Evolutionary conservation across 2,329 filamentous ascomycete species (phyloP).

Genomic region (Ceratocystis diversiconidia): DNA sequence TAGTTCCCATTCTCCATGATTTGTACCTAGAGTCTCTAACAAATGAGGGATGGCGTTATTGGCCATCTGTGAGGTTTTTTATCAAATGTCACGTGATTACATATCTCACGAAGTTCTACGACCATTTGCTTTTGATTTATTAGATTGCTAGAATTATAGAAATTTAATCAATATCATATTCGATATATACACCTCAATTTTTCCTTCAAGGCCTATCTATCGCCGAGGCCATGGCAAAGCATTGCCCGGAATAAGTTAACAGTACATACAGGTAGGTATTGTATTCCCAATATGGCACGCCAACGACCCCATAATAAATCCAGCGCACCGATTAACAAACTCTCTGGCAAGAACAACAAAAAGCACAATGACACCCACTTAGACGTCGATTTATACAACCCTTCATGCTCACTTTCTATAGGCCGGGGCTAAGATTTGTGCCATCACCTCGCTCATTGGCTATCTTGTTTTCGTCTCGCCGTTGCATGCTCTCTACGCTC

Average conservation of each 20-base stretch:
- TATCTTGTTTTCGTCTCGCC: neutral
- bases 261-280: neutral
- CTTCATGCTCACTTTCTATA: neutral
- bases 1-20: neutral
- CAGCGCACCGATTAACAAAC: neutral
- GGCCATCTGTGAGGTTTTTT: neutral
- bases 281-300: conserved; percentile 4
- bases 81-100: neutral
- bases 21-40: neutral
- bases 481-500: conserved; percentile 3
- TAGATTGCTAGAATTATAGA: neutral
- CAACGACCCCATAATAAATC: conserved; percentile 2
- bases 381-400: neutral
- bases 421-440: conserved; percentile 4
- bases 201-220: neutral
- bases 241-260: neutral
- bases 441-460: neutral
- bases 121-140: too few species aligned
- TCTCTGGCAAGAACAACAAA: neutral
- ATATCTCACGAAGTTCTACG: neutral
- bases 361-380: neutral
- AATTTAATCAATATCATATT: neutral
- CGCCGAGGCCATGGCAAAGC: neutral
- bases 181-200: neutral
- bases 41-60: neutral